These are phyloP conservation scores for Claviceps spartinae DNA, from an alignment of 2,329 filamentous ascomycete species.

Conservation along the genomic window DNA sequence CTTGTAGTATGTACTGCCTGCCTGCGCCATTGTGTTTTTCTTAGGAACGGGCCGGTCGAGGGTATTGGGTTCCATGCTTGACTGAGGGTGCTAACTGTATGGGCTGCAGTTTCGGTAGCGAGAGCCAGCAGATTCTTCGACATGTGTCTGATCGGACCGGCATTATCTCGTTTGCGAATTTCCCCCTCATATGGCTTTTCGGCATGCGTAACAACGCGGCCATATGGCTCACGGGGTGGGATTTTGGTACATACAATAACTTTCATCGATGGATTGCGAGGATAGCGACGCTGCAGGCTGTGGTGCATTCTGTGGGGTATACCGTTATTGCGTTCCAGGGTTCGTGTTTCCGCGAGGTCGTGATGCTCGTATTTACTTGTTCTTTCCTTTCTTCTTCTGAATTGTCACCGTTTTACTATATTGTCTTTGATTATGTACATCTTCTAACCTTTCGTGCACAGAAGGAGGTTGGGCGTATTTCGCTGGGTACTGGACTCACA, in stretches of 20 bases:
- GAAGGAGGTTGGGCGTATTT: conserved; percentile 26
- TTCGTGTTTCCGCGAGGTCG: conserved; percentile 7
- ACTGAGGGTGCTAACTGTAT: not conserved
- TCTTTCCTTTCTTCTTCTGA: not conserved
- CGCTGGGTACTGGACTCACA: conserved; percentile 23
- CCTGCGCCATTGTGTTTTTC: not conserved
- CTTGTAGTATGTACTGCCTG: conserved; percentile 23
- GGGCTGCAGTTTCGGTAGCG: conserved; percentile 19
- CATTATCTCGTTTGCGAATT: conserved; percentile 48
- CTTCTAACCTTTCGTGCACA: conserved; percentile 5
- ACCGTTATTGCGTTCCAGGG: conserved; percentile 29
- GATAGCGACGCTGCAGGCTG: conserved; percentile 45
- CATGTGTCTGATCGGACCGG: conserved; percentile 52
- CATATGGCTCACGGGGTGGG: conserved; percentile 56
- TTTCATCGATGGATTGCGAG: conserved; percentile 56
- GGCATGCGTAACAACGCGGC: conserved; percentile 53
- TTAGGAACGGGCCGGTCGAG: not conserved
- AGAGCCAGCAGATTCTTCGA: conserved; percentile 27
- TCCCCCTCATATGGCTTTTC: conserved; percentile 54
- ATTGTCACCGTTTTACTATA: too few relatives aligned
- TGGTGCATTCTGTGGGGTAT: conserved; percentile 50
- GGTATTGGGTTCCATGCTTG: too few relatives aligned
- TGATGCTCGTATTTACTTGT: not conserved
- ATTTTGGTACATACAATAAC: conserved; percentile 50
- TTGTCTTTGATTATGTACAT: not conserved